Percentiles rank a stretch among this genome's conserved stretches.
Conservation (phyloP, 768 basidiomycete species). For the Russula abietina region DNA sequence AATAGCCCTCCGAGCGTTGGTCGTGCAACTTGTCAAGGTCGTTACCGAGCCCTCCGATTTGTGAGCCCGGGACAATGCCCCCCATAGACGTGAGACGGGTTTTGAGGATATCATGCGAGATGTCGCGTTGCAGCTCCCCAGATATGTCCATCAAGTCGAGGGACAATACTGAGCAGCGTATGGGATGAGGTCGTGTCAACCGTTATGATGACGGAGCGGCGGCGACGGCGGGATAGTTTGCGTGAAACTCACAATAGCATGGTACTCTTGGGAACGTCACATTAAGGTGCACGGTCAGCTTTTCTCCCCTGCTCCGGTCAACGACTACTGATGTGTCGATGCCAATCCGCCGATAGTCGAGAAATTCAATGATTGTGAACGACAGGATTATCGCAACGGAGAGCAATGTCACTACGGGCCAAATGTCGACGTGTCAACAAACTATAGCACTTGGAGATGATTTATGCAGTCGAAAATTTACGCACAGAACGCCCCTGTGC, state of each 20-base stretch:
- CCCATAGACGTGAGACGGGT: conserved; percentile 64
- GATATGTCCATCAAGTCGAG: conserved; percentile 98
- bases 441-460: background rate
- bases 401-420: conserved; percentile 75
- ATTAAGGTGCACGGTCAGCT: conserved; percentile 84
- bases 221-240: background rate
- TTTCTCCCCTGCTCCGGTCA: conserved; percentile 92
- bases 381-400: conserved; percentile 89
- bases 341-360: conserved; percentile 86
- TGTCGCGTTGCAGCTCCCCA: conserved; percentile 87
- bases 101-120: conserved; percentile 86
- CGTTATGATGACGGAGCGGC: background rate
- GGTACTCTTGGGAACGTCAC: conserved; percentile 95
- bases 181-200: background rate
- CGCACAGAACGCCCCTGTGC: conserved; percentile 86
- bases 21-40: conserved; percentile 79
- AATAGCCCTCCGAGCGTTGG: conserved; percentile 58
- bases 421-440: conserved; percentile 20
- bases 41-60: conserved; percentile 65
- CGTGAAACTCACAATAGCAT: conserved; percentile 73
- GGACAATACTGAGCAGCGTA: conserved; percentile 68
- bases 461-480: conserved; percentile 16
- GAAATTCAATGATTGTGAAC: conserved; percentile 88
- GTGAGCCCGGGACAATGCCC: conserved; percentile 47
- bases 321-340: conserved; percentile 91